Evolutionary conservation across 2,329 filamentous ascomycete genomes (phyloP).

Genomic region (Aspergillus persii): DNA sequence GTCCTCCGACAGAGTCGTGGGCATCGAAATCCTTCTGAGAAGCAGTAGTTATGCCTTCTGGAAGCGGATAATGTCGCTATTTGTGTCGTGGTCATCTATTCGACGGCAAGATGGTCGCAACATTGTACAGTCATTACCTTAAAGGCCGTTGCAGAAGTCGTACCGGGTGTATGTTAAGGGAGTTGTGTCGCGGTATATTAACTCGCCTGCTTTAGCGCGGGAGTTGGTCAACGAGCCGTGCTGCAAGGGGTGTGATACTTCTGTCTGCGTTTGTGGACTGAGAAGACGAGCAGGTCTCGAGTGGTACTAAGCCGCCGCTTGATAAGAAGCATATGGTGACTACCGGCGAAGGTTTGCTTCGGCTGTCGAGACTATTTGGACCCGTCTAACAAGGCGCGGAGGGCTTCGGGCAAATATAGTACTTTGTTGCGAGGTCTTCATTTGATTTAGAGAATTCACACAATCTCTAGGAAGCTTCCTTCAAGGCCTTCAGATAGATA

Average conservation of each 20-base stretch:
- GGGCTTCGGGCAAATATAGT: neutral
- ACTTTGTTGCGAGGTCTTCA: no score
- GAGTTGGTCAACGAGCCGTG: conserved; percentile 1
- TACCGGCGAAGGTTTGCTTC: neutral
- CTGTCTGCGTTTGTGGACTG: neutral
- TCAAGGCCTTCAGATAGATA: no score
- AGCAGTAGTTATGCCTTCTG: conserved; percentile 1
- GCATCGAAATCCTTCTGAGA: neutral
- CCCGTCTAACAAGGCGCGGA: neutral
- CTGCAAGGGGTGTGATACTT: neutral
- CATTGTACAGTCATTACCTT: no score
- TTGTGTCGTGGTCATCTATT: neutral
- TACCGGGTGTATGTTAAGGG: neutral
- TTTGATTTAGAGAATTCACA: no score
- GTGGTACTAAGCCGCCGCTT: neutral
- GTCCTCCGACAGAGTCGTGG: neutral
- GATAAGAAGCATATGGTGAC: neutral
- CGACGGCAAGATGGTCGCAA: neutral
- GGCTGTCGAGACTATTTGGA: no score
- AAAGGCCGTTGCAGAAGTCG: neutral
- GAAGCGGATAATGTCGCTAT: neutral
- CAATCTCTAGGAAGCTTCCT: no score
- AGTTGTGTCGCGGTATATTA: neutral
- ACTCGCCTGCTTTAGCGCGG: neutral
- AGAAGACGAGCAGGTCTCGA: neutral